phyloP scores from a whole-genome alignment of 345 rosid species.

The Corymbia maculata region DNA sequence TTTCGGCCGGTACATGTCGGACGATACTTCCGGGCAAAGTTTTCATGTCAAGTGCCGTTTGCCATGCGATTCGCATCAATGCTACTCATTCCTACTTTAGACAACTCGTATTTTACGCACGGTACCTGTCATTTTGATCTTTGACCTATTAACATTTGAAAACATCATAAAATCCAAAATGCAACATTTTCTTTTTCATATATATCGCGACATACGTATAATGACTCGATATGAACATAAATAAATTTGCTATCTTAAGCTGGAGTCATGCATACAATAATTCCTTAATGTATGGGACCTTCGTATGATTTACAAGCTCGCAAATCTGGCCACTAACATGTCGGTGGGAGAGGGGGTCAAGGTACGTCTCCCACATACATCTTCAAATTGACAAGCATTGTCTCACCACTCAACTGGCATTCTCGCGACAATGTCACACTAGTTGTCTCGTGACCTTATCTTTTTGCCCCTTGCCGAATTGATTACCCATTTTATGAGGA shows the following conservation, averaged over 20 bases:
- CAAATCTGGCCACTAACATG: neutral
- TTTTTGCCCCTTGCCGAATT: fast-evolving
- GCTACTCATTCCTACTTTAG: neutral
- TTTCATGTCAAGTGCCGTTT: neutral
- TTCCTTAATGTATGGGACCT: too few relatives aligned
- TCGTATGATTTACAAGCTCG: too few relatives aligned
- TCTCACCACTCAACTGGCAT: fast-evolving
- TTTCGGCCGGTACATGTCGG: neutral
- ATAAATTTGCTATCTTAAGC: neutral
- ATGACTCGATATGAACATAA: neutral
- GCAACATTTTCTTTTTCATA: neutral
- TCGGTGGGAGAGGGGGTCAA: neutral
- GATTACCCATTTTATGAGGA: fast-evolving
- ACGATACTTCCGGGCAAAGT: neutral
- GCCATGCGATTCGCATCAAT: neutral
- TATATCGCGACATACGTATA: neutral
- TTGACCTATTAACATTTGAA: neutral
- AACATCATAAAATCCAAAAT: neutral
- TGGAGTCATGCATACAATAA: too few relatives aligned
- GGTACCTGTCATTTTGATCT: neutral
- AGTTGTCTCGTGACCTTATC: fast-evolving
- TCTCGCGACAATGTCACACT: fast-evolving
- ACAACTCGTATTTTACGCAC: neutral
- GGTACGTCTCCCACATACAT: neutral
- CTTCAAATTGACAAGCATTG: neutral